A percentile compares a stretch with the other conserved stretches of the same genome.
These are phyloP conservation scores for Bothriochloa decipiens DNA, from an alignment of 176 grass and related monocot species.

Conservation along the genomic window DNA sequence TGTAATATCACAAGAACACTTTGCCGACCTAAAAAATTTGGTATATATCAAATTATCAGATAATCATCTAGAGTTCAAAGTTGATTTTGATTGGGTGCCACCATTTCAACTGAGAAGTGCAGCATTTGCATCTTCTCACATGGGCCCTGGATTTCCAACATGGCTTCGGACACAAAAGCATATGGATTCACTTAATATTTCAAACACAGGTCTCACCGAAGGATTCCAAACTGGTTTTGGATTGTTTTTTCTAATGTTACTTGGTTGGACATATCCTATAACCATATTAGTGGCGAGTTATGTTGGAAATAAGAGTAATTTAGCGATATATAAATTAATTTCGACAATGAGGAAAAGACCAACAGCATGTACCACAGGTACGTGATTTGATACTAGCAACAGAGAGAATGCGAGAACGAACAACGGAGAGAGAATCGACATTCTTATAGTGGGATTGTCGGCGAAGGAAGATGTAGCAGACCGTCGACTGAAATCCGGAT, in stretches of 20 bases:
- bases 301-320: too few species aligned
- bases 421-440: too few species aligned
- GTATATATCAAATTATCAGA: neutral
- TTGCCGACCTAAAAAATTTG: neutral
- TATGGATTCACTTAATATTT: neutral
- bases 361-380: too few species aligned
- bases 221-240: slow-evolving; percentile 1
- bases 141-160: neutral
- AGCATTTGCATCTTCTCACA: neutral
- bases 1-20: neutral
- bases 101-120: neutral
- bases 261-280: neutral
- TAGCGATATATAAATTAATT: too few species aligned
- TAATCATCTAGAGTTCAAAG: too few species aligned
- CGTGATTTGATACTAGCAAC: too few species aligned
- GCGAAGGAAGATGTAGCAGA: too few species aligned
- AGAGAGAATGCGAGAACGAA: too few species aligned
- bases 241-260: neutral
- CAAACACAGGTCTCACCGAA: neutral
- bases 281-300: neutral
- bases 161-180: neutral
- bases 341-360: too few species aligned
- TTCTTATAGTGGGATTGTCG: too few species aligned
- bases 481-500: too few species aligned
- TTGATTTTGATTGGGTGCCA: neutral